Evolutionary conservation across 768 basidiomycete genomes (phyloP), one percentile per base, ranked within the genome.

Genomic region (Boletus pseudopeckii): DNA sequence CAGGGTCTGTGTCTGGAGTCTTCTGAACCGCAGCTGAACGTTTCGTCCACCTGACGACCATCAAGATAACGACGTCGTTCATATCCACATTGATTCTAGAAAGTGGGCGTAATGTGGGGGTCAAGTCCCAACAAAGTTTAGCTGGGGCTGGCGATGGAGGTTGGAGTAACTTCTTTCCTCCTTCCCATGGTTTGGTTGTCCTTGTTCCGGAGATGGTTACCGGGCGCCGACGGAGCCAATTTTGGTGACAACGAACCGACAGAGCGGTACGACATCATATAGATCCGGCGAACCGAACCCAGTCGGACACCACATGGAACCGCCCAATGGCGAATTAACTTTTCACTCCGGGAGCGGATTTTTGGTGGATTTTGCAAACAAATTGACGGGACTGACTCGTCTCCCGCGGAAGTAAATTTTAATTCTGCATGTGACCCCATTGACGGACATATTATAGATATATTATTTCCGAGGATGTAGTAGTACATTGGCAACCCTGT

Each of bases 211-310:
- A 45, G 54, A 36, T 45, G 53, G 58, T 22, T 36, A 18, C 14
- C 42, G 63, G 44, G 34, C 37, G 50, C 54, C 52, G 41, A 41
- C 37, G 42, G 44, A 14, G 15, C 52, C 9, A 34, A 18, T 18
- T 45, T 14, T 18, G 51, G 59, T 30, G 43, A 56, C 46, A 51
- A 63, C 59, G 65, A 58, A 57, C 65, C 65, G 53, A 55, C 33
- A 56, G n/a, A 59, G 39, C 24, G 65, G 65, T 57, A 64, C 44
- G 48, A 59, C 24, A 15, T 54, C 56, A 62, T 54, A 62, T 56
- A 52, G 60, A 45, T 59, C 55, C 55, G 50, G 40, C 39, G 20
- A 40, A 20, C 32, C 46, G 43, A 34, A 28, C 45, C 45, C 45
- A 14, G 37, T 46, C 40, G 48, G 38, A 28, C 9, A 47, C 38